Base-by-base conservation (phyloP, 768 basidiomycete genomes). In the Amanita pallidorosea region DNA sequence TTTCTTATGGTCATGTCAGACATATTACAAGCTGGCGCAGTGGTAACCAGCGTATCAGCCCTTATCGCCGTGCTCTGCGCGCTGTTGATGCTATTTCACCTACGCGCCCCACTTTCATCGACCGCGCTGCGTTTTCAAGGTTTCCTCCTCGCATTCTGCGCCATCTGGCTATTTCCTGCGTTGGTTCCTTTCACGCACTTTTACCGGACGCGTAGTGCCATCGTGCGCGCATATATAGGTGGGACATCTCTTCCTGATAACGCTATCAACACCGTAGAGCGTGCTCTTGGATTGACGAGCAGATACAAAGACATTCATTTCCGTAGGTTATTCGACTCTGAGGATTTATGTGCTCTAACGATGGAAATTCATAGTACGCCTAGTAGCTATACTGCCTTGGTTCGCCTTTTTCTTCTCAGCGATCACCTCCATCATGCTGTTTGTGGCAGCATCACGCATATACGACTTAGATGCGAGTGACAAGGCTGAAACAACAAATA, bases 161-260 rank as follows among this genome's bases (percentile, higher is more conserved):
- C 66, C 33, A 38, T 67, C 22, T 76, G 71, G 70, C 61, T 78
- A 37, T 65, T 77, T 55, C 72, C 71, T 17, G 62, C 65, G 4
- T 61, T 71, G 20, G 63, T 77, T 7, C 65, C 76, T 6, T 73
- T 70, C 57, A 71, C 71, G 13, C 61, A 65, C 57, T 69, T 71
- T 59, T 66, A 70, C 52, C 67, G 66, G 27, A 77, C 60, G 42
- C 64, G 63, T 20, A 57, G 58, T 18, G 74, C 71, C 18, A 60
- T 62, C 48, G 62, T 76, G 46, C 45, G 55, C n/a, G 73, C 70
- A n/a, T 62, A 58, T 18, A 45, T 74, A 49, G 60, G 56, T 7
- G 63, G 60, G 4, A 25, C 63, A 11, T 57, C 56, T 17, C 27
- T 79, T 8, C 64, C 71, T 6, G 53, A 58, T 9, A 12, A 46